These are phyloP conservation scores for Aureobasidium sp. DNA, from an alignment of 2,329 filamentous ascomycete species.

Conservation along the genomic window DNA sequence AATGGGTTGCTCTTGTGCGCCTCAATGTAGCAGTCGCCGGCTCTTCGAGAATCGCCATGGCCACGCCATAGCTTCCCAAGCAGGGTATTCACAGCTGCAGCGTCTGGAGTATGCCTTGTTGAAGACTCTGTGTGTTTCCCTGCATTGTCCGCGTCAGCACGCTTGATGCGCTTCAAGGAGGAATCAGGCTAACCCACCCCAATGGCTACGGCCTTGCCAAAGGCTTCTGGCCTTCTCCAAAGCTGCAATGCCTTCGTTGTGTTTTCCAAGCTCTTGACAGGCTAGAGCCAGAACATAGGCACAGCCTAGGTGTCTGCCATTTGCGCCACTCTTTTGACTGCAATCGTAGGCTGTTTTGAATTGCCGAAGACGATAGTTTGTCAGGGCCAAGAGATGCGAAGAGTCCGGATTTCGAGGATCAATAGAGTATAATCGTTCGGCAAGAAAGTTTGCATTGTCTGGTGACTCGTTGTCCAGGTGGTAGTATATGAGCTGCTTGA, in stretches of 20 bases:
- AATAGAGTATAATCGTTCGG: constrained; percentile 76
- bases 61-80: constrained; percentile 81
- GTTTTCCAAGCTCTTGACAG: constrained; percentile 70
- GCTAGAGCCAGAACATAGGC: constrained; percentile 87
- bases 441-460: constrained; percentile 89
- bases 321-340: constrained; percentile 62
- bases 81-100: constrained; percentile 73
- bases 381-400: constrained; percentile 74
- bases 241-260: constrained; percentile 72
- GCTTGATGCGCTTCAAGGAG: neutral
- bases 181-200: constrained; percentile 31
- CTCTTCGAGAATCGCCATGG: constrained; percentile 72
- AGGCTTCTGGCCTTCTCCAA: constrained; percentile 73
- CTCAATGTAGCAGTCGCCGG: constrained; percentile 79
- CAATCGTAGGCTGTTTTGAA: constrained; percentile 79
- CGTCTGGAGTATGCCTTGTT: constrained; percentile 71
- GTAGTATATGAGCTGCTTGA: constrained; percentile 61
- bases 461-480: constrained; percentile 82
- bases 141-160: constrained; percentile 23
- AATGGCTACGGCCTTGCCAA: constrained; percentile 68
- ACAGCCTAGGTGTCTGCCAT: constrained; percentile 74
- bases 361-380: constrained; percentile 75
- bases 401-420: constrained; percentile 76
- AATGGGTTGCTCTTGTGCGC: constrained; percentile 86
- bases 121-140: constrained; percentile 68